Conservation (phyloP, 2,329 filamentous ascomycete species). For the Arthrinium puccinioides region DNA sequence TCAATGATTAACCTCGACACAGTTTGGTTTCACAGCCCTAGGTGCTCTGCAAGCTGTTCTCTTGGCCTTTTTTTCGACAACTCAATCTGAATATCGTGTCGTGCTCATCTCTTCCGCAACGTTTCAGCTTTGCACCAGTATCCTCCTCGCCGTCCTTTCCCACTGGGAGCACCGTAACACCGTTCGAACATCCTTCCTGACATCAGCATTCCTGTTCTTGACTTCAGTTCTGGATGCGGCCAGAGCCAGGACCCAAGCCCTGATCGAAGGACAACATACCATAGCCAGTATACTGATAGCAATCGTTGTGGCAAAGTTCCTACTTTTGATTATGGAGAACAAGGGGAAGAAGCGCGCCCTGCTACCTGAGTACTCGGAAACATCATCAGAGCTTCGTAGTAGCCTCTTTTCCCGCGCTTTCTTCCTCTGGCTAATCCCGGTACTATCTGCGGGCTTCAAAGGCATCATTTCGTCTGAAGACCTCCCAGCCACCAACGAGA, state of each 20-base stretch:
- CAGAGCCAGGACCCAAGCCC: conserved; percentile 2
- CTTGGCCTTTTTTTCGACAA: too few relatives aligned
- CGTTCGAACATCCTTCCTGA: conserved; percentile 1
- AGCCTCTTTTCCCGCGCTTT: neutral
- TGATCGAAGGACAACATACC: conserved; percentile 1
- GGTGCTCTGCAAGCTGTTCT: conserved; percentile 1
- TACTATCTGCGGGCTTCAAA: neutral
- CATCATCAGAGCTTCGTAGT: conserved; percentile 1
- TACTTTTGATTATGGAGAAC: neutral
- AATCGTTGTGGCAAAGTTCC: neutral
- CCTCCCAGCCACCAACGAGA: conserved; percentile 1
- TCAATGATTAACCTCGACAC: too few relatives aligned
- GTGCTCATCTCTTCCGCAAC: neutral
- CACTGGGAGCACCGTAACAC: conserved; percentile 1
- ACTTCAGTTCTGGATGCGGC: conserved; percentile 3
- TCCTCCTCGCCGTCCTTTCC: neutral
- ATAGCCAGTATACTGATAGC: neutral
- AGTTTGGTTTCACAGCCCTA: neutral
- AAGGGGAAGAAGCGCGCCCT: neutral
- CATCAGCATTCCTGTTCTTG: neutral
- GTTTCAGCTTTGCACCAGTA: neutral
- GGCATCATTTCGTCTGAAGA: neutral
- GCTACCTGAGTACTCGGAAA: neutral
- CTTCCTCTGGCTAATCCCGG: conserved; percentile 1
- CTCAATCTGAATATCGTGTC: too few relatives aligned